Percentiles rank a stretch among this genome's conserved stretches.
These are phyloP conservation scores for Scleroderma citrinum DNA, from an alignment of 768 basidiomycete species.

Conservation along the genomic window DNA sequence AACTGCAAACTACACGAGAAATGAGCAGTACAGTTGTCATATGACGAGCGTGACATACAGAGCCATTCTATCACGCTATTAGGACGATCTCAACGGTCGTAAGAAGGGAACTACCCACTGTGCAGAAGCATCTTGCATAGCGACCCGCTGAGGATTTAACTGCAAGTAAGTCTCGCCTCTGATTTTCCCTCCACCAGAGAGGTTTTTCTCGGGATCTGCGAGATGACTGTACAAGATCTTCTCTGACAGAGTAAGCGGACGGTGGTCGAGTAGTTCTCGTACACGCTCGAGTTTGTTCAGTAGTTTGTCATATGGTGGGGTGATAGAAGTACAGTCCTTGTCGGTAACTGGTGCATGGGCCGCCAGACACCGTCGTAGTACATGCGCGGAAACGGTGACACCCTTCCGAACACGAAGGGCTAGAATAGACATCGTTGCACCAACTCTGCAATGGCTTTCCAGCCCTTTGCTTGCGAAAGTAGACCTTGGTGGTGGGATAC, in stretches of 20 bases:
- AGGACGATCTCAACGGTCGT: slow-evolving; percentile 4
- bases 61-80: slow-evolving; percentile 59
- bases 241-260: slow-evolving; percentile 91
- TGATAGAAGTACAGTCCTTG: slow-evolving; percentile 68
- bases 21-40: slow-evolving; percentile 1
- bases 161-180: slow-evolving; percentile 89
- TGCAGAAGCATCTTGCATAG: slow-evolving; percentile 93
- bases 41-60: slow-evolving; percentile 42
- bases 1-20: slow-evolving; percentile 73
- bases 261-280: slow-evolving; percentile 57
- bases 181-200: slow-evolving; percentile 59
- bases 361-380: slow-evolving; percentile 30
- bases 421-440: slow-evolving; percentile 16
- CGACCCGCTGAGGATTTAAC: slow-evolving; percentile 87
- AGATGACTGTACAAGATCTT: slow-evolving; percentile 97
- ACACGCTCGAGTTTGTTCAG: slow-evolving; percentile 66
- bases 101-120: slow-evolving; percentile 50
- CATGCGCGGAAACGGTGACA: slow-evolving; percentile 9
- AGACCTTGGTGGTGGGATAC: no score
- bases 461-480: neutral
- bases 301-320: slow-evolving; percentile 75
- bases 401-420: slow-evolving; percentile 18
- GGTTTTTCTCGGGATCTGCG: slow-evolving; percentile 64
- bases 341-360: slow-evolving; percentile 37
- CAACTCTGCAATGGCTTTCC: neutral